A percentile compares a stretch with the other conserved stretches of the same genome.
phyloP scores from a whole-genome alignment of 2,329 filamentous ascomycete genomes.

The Aspergillus piperis region DNA sequence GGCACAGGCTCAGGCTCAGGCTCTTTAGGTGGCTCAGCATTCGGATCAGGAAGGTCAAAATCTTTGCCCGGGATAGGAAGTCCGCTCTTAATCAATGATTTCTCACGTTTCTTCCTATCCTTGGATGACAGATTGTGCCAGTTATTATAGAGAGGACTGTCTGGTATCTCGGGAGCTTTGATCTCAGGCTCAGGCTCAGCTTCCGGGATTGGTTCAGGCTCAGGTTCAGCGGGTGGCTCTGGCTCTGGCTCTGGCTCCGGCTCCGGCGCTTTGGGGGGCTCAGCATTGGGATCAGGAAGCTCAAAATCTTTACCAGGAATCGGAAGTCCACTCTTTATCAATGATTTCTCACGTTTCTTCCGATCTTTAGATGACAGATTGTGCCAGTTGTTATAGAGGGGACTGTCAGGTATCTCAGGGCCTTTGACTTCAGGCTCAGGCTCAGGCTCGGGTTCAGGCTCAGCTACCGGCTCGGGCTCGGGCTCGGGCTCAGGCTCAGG shows the following conservation, averaged over 20 bases:
- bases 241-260: slow-evolving; percentile 16
- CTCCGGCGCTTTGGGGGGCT: slow-evolving; percentile 19
- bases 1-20: slow-evolving; percentile 27
- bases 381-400: slow-evolving; percentile 39
- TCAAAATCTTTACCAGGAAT: slow-evolving; percentile 34
- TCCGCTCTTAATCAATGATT: slow-evolving; percentile 28
- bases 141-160: slow-evolving; percentile 40
- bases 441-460: slow-evolving; percentile 31
- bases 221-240: slow-evolving; percentile 31
- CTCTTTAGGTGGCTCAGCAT: slow-evolving; percentile 24
- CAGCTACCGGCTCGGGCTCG: slow-evolving; percentile 34
- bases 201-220: slow-evolving; percentile 20
- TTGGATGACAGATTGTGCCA: slow-evolving; percentile 41
- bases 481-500: slow-evolving; percentile 28
- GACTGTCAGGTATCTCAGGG: slow-evolving; percentile 39
- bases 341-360: slow-evolving; percentile 45
- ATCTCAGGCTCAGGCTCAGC: slow-evolving; percentile 17
- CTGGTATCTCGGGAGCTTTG: slow-evolving; percentile 33
- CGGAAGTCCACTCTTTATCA: slow-evolving; percentile 31
- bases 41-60: slow-evolving; percentile 28
- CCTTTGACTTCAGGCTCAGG: slow-evolving; percentile 17
- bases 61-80: slow-evolving; percentile 35
- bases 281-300: slow-evolving; percentile 25
- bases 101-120: slow-evolving; percentile 50
- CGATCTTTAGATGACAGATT: slow-evolving; percentile 44